Percentiles rank a stretch among this genome's conserved stretches.
Evolutionary conservation across 169 alveolate genomes (phyloP).

Genomic region (Plasmodium coatneyi): DNA sequence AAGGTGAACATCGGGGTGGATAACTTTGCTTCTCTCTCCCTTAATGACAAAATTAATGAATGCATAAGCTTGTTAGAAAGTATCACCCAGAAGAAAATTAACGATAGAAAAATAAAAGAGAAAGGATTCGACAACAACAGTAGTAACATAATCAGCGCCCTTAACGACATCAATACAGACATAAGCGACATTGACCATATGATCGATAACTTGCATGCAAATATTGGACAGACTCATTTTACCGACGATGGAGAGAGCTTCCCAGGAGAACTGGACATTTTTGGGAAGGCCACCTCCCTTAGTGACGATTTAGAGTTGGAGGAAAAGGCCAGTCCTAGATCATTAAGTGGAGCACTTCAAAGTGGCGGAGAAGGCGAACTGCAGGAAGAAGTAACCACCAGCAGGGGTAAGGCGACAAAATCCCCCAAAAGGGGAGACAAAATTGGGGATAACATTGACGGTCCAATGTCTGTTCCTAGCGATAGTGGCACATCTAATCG

Average conservation of each 20-base stretch:
- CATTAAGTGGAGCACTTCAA: not conserved
- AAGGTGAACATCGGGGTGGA: not conserved
- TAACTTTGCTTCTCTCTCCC: not conserved
- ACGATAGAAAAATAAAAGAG: constrained; percentile 5
- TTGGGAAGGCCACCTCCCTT: not conserved
- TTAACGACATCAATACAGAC: constrained; percentile 43
- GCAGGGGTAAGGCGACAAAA: not conserved
- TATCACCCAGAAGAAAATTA: not conserved
- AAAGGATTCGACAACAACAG: not conserved
- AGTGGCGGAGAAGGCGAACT: not conserved
- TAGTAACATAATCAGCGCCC: not conserved
- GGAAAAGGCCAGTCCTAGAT: not conserved
- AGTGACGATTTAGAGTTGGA: constrained; percentile 15
- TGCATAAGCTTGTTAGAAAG: constrained; percentile 33
- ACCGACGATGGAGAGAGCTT: constrained; percentile 15
- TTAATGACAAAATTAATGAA: constrained; percentile 62
- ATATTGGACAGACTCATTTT: not conserved
- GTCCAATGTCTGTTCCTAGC: not conserved
- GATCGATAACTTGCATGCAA: constrained; percentile 36
- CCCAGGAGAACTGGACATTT: constrained; percentile 24
- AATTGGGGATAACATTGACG: not conserved
- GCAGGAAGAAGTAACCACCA: not conserved
- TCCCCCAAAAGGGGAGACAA: not conserved
- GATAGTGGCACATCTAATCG: not conserved
- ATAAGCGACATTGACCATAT: constrained; percentile 53